Conservation (phyloP, 257 asterid genomes). For the Solanum ahanhuiri region DNA sequence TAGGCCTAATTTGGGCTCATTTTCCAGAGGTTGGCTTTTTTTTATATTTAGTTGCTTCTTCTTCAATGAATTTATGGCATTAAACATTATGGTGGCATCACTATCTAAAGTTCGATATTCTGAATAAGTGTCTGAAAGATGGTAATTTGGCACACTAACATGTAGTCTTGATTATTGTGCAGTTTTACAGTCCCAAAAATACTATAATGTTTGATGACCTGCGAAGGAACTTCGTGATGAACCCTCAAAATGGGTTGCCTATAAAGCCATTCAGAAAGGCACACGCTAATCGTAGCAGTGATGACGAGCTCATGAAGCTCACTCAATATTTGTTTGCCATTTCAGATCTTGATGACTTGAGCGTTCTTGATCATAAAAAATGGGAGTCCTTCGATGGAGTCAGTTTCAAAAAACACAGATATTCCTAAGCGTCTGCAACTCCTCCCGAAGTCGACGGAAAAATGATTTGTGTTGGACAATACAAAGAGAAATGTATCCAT, state of each 20-base stretch:
- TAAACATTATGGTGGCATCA: neutral
- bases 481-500: neutral
- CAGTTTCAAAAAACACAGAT: constrained; percentile 66
- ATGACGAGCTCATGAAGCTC: constrained; percentile 80
- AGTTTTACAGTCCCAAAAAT: constrained; percentile 68
- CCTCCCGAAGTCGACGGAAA: neutral
- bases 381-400: constrained; percentile 73
- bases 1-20: constrained; percentile 87
- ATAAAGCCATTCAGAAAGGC: constrained; percentile 82
- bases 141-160: neutral
- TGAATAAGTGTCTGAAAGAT: neutral
- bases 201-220: constrained; percentile 94
- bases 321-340: constrained; percentile 81
- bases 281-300: constrained; percentile 60
- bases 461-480: neutral
- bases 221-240: constrained; percentile 91
- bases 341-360: constrained; percentile 72
- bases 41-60: neutral
- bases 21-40: constrained; percentile 59
- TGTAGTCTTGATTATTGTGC: constrained; percentile 11
- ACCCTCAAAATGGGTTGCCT: constrained; percentile 79
- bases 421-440: constrained; percentile 14
- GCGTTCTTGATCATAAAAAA: constrained; percentile 61
- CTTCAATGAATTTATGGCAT: neutral
- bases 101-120: neutral